These are phyloP conservation scores for Phalaenopsis equestris DNA, from an alignment of 106 monocot species.

Conservation along the genomic window DNA sequence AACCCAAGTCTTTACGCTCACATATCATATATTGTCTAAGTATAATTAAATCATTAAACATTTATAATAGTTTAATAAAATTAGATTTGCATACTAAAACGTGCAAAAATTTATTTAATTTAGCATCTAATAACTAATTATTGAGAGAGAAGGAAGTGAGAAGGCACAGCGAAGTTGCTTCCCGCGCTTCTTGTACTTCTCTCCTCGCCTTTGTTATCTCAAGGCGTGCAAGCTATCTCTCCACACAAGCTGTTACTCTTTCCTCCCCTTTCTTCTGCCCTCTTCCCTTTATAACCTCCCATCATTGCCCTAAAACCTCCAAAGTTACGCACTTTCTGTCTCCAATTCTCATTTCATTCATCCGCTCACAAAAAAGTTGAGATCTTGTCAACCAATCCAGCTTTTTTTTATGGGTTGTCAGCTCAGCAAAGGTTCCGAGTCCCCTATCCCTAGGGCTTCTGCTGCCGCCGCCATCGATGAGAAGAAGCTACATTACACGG, in stretches of 20 bases:
- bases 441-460: background rate
- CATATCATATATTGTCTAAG: too few relatives aligned
- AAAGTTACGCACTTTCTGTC: background rate
- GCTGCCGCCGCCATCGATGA: background rate
- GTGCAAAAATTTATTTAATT: too few relatives aligned
- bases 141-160: too few relatives aligned
- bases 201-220: background rate
- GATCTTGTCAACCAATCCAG: background rate
- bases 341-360: too few relatives aligned
- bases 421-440: constrained; percentile 16
- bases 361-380: background rate
- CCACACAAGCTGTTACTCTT: background rate
- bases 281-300: background rate
- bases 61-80: too few relatives aligned
- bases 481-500: constrained; percentile 4
- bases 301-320: background rate
- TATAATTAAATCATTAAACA: too few relatives aligned
- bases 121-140: too few relatives aligned
- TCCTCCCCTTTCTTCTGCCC: background rate
- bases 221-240: constrained; percentile 18
- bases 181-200: background rate
- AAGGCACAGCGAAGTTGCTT: too few relatives aligned
- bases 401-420: constrained; percentile 23
- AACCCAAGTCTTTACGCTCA: too few relatives aligned
- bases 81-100: too few relatives aligned